Percentiles rank a stretch among this genome's conserved stretches.
These are phyloP conservation scores for Pigoraptor vietnamica DNA, from an alignment of 78 protist species.

Conservation along the genomic window DNA sequence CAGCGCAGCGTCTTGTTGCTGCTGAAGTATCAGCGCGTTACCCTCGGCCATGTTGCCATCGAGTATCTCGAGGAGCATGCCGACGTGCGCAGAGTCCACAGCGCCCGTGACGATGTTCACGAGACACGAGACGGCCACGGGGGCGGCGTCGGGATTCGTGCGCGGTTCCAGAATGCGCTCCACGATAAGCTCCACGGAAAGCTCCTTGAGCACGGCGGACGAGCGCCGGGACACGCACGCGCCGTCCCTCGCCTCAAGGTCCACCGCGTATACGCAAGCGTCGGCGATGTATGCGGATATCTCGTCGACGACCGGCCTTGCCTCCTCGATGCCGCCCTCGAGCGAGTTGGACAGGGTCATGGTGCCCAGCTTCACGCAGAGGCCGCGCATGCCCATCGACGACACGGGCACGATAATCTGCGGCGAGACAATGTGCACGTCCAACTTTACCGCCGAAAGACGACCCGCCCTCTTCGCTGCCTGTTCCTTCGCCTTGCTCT, in stretches of 20 bases:
- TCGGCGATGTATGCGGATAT: background rate
- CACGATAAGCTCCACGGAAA: background rate
- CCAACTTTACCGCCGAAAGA: background rate
- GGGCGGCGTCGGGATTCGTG: background rate
- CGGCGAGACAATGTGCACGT: background rate
- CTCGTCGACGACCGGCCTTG: background rate
- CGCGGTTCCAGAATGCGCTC: background rate
- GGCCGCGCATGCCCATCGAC: background rate
- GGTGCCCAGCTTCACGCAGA: background rate
- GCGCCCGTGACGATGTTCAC: background rate
- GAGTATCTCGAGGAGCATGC: background rate
- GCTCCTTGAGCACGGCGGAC: background rate
- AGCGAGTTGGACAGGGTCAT: background rate
- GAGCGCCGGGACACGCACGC: background rate
- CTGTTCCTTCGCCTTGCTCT: background rate
- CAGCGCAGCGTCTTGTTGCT: background rate
- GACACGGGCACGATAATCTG: background rate
- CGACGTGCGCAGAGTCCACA: background rate
- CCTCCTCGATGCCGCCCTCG: background rate
- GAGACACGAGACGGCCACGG: background rate
- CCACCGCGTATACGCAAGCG: background rate
- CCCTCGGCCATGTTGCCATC: background rate
- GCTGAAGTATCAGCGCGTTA: background rate
- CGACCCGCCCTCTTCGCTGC: background rate
- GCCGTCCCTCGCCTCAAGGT: background rate